Conservation (phyloP, 257 asterid genomes). For the Ballota nigra region DNA sequence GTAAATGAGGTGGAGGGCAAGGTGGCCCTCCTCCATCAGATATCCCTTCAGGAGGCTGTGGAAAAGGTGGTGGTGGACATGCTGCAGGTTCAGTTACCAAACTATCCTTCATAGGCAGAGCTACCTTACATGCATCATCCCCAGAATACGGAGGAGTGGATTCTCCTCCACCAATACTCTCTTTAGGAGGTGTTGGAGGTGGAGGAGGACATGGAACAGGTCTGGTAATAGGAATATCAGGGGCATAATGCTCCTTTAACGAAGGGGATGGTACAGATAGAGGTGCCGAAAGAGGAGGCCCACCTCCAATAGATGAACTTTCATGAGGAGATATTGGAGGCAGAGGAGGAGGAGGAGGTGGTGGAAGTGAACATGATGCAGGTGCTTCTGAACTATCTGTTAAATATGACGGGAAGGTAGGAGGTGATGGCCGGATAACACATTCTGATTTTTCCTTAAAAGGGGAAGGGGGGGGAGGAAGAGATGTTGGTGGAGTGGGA, state of each 20-base stretch:
- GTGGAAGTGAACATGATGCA: neutral
- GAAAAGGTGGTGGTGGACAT: slow-evolving; percentile 42
- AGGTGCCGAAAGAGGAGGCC: slow-evolving; percentile 13
- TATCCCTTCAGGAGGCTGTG: slow-evolving; percentile 27
- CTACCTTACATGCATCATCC: slow-evolving; percentile 19
- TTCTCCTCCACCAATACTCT: slow-evolving; percentile 21
- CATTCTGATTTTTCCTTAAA: slow-evolving; percentile 26
- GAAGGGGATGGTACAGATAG: slow-evolving; percentile 19
- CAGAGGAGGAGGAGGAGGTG: slow-evolving; percentile 24
- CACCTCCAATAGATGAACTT: slow-evolving; percentile 10
- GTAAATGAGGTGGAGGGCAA: slow-evolving; percentile 38
- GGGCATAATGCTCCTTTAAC: slow-evolving; percentile 29
- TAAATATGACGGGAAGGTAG: slow-evolving; percentile 20
- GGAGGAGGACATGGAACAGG: slow-evolving; percentile 27
- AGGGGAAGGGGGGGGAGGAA: slow-evolving; percentile 30
- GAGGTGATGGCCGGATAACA: slow-evolving; percentile 17
- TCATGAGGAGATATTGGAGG: neutral
- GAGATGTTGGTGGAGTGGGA: neutral
- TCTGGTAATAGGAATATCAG: slow-evolving; percentile 22
- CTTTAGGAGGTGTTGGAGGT: slow-evolving; percentile 22
- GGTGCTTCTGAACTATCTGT: slow-evolving; percentile 13
- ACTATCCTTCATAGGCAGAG: slow-evolving; percentile 30
- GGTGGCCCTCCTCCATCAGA: slow-evolving; percentile 37
- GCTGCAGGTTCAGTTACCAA: slow-evolving; percentile 23
- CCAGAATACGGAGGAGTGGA: slow-evolving; percentile 21